Evolutionary conservation across 2,329 filamentous ascomycete genomes (phyloP).

Genomic region (Lachnellula willkommii): DNA sequence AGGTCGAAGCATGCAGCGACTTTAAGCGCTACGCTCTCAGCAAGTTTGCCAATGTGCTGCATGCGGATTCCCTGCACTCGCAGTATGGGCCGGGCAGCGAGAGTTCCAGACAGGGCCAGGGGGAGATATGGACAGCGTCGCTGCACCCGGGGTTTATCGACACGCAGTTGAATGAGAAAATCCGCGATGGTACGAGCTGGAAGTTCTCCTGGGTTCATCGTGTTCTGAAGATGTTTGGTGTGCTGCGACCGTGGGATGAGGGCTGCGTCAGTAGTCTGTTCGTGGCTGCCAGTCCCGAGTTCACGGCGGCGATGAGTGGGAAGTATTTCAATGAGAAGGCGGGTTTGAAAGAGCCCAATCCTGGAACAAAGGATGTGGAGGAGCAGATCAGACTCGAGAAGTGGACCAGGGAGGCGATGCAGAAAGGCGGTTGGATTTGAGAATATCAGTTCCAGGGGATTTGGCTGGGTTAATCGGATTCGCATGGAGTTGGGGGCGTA

Average conservation of each 20-base stretch:
- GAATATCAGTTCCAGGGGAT: neutral
- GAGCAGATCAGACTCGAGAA: slow-evolving; percentile 10
- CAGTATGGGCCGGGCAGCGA: slow-evolving; percentile 14
- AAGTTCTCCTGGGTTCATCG: slow-evolving; percentile 10
- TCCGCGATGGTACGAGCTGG: slow-evolving; percentile 8
- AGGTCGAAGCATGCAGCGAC: slow-evolving; percentile 3
- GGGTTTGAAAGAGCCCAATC: slow-evolving; percentile 4
- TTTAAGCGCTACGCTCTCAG: slow-evolving; percentile 14
- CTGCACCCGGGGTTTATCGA: slow-evolving; percentile 18
- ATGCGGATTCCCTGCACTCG: slow-evolving; percentile 13
- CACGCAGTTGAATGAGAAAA: slow-evolving; percentile 13
- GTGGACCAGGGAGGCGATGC: slow-evolving; percentile 14
- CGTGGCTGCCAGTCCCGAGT: slow-evolving; percentile 14
- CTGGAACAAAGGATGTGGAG: slow-evolving; percentile 3
- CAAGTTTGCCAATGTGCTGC: slow-evolving; percentile 20
- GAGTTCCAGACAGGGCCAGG: slow-evolving; percentile 7
- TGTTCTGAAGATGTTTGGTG: slow-evolving; percentile 3
- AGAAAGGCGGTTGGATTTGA: slow-evolving; percentile 14
- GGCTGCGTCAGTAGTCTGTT: slow-evolving; percentile 14
- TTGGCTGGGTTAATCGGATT: neutral
- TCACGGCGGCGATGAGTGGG: slow-evolving; percentile 13
- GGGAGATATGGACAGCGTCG: slow-evolving; percentile 15
- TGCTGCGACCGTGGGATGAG: slow-evolving; percentile 12
- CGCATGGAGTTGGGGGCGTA: neutral
- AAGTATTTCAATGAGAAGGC: slow-evolving; percentile 15